Evolutionary conservation across 176 grass and related monocot genomes (phyloP), one percentile per base, ranked within the genome.

Genomic region (Eragrostis nindensis): DNA sequence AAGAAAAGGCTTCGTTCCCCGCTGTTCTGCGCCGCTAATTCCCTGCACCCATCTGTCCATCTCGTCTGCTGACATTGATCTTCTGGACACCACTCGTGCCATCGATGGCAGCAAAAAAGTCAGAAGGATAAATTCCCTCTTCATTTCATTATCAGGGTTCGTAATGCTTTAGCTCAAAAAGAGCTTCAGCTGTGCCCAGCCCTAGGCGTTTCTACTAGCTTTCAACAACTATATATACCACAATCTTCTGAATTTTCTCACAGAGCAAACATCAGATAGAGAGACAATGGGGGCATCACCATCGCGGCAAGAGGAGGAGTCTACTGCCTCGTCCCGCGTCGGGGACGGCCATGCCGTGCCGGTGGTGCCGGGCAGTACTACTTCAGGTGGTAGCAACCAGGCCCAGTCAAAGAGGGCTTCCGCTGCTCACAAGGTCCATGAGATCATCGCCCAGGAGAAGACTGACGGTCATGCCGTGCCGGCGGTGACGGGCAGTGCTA

Each of bases 381-480:
- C 68, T 21, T 74, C 86, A 11, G n/a, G n/a, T n/a, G 61, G 30
- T 0, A 32, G 22, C 68, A 80, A 84, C 67, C 69, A 88, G 52
- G 81, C 81, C 0, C 81, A 80, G 70, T 80, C 86, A 38, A 88
- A 88, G 62, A 50, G 69, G n/a, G 62, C 86, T 15, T 75, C 81
- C 24, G 9, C 69, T 49, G 69, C 81, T 19, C 81, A 88, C 81
- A 80, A 74, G 86, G 62, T 88, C 62, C 81, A 78, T 0, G 86
- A 84, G 69, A 88, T 84, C 21, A 52, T 74, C 1, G 81, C 75
- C n/a, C n/a, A n/a, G n/a, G n/a, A n/a, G n/a, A n/a, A n/a, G n/a
- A n/a, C n/a, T n/a, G n/a, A 68, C 9, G 59, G 80, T 73, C 45
- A 42, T 2, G 73, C 21, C n/a, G 18, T 3, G 25, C 60, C 26